Percentiles rank a stretch among this genome's conserved stretches.
Conservation (phyloP, 495 filamentous ascomycete genomes). For the Tuber aestivum region DNA sequence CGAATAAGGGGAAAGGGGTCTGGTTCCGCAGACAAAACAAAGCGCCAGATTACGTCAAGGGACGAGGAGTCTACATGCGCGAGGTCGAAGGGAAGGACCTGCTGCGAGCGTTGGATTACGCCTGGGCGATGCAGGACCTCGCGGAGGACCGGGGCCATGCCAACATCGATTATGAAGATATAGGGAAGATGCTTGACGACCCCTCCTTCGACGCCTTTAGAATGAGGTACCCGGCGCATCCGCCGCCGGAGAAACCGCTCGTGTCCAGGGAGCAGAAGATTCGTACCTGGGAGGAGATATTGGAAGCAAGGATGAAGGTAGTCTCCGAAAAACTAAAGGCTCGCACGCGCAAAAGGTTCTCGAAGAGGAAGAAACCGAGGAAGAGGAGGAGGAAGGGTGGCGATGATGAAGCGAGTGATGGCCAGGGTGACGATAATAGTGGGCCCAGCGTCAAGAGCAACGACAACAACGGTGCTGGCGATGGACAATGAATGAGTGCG, state of each 20-base stretch:
- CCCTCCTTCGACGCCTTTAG: neutral
- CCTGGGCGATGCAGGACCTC: slow-evolving; percentile 13
- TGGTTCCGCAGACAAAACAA: slow-evolving; percentile 24
- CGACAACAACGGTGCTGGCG: neutral
- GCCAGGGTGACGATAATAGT: neutral
- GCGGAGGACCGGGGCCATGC: neutral
- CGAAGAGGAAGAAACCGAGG: neutral
- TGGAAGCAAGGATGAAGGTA: neutral
- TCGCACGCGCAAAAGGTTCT: neutral
- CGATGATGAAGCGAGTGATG: neutral
- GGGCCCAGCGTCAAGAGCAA: neutral
- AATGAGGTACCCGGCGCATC: neutral
- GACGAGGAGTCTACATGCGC: slow-evolving; percentile 8
- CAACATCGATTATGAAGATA: neutral
- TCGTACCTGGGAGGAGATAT: neutral
- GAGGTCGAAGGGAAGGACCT: slow-evolving; percentile 6
- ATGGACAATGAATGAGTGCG: neutral
- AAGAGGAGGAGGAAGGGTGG: neutral
- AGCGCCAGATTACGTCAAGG: slow-evolving; percentile 25
- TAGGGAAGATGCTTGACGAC: neutral
- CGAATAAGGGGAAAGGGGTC: slow-evolving; percentile 36
- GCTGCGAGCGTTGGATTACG: slow-evolving; percentile 8
- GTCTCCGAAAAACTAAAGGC: slow-evolving; percentile 4
- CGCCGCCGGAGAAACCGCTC: neutral
- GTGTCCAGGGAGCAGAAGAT: neutral